phyloP scores from a whole-genome alignment of 495 filamentous ascomycete genomes.

The Penicillium argentinense region DNA sequence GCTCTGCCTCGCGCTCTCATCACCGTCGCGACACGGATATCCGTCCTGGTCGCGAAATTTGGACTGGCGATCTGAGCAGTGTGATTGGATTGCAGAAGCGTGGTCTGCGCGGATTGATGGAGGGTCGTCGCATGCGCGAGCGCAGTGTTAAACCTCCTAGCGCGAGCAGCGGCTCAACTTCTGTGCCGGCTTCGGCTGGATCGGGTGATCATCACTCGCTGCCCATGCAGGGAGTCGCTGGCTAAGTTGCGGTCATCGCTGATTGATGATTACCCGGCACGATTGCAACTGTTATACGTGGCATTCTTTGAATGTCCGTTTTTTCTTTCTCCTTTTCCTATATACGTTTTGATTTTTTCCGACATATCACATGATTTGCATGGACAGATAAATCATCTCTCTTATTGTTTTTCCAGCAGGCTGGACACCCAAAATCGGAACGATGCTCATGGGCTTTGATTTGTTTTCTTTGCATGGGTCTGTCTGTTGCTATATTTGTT shows the following conservation, averaged over 20 bases:
- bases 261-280: neutral
- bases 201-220: constrained; percentile 20
- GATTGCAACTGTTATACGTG: neutral
- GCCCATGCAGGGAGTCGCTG: constrained; percentile 22
- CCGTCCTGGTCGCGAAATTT: constrained; percentile 57
- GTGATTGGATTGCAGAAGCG: constrained; percentile 97
- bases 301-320: neutral
- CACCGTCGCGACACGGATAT: constrained; percentile 38
- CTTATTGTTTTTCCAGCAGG: neutral
- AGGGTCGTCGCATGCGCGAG: constrained; percentile 84
- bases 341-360: neutral
- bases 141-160: constrained; percentile 47
- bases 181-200: constrained; percentile 12
- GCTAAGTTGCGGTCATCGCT: constrained; percentile 8
- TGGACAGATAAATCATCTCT: neutral
- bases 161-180: constrained; percentile 19
- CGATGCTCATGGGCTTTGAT: too few relatives aligned
- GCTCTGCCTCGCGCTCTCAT: constrained; percentile 19
- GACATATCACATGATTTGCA: neutral
- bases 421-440: neutral
- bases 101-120: constrained; percentile 90
- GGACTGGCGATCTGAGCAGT: constrained; percentile 81
- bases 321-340: neutral
- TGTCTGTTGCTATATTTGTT: too few relatives aligned
- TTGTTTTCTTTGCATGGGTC: too few relatives aligned